A percentile compares a stretch with the other conserved stretches of the same genome.
These are phyloP conservation scores for Salvia sclarea DNA, from an alignment of 305 asterid species.

Conservation along the genomic window DNA sequence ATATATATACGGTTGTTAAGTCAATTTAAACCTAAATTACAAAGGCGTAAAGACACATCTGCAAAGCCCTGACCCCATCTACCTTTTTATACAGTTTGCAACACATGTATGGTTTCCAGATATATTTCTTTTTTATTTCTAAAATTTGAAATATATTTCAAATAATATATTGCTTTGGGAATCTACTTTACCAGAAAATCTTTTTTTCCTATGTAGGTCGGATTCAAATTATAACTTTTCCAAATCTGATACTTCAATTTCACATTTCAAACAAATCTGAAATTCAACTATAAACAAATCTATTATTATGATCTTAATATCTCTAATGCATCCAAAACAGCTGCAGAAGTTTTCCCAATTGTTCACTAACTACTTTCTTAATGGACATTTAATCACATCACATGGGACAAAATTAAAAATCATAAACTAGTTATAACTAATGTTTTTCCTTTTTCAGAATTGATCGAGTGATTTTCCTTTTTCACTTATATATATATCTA, in stretches of 20 bases:
- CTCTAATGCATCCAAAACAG: not conserved
- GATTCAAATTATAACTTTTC: not conserved
- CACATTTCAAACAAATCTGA: not conserved
- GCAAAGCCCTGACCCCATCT: slow-evolving; percentile 31
- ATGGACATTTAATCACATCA: too few relatives aligned
- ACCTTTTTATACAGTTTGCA: not conserved
- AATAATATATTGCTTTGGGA: not conserved
- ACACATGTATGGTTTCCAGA: slow-evolving; percentile 36
- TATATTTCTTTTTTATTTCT: not conserved
- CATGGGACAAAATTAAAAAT: not conserved
- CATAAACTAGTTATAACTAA: too few relatives aligned
- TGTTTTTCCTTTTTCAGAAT: too few relatives aligned
- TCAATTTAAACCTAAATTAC: slow-evolving; percentile 15
- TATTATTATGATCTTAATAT: not conserved
- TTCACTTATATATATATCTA: too few relatives aligned
- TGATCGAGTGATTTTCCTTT: too few relatives aligned
- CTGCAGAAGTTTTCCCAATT: not conserved
- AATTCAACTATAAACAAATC: not conserved
- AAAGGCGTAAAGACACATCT: slow-evolving; percentile 19
- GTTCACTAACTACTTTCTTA: not conserved
- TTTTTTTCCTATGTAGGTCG: not conserved
- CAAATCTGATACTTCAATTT: too few relatives aligned
- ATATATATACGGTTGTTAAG: slow-evolving; percentile 1
- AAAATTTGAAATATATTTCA: not conserved
- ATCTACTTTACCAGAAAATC: not conserved